Evolutionary conservation across 2,329 filamentous ascomycete species (phyloP).

Genomic region (Cordyceps farinosa): DNA sequence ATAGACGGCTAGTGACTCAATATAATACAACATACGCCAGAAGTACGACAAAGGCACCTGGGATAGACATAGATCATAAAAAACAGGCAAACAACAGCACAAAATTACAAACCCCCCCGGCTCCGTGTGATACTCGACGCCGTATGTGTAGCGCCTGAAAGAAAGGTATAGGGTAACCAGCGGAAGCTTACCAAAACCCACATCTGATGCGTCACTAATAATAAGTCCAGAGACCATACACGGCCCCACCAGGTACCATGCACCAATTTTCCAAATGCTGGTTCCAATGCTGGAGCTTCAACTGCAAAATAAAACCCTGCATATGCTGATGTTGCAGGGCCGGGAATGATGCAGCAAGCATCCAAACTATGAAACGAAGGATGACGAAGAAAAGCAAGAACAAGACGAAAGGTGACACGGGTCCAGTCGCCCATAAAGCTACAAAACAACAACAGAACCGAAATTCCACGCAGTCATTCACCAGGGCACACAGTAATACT

Average conservation of each 20-base stretch:
- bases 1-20: neutral
- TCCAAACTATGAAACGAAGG: neutral
- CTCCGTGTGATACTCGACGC: no score
- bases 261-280: neutral
- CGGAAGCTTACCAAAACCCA: neutral
- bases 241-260: no score
- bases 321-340: neutral
- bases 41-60: neutral
- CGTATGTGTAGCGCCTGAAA: neutral
- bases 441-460: neutral
- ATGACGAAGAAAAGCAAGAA: constrained; percentile 1
- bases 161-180: neutral
- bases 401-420: neutral
- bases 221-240: no score
- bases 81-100: no score
- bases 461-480: neutral
- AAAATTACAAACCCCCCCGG: no score
- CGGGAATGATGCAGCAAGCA: neutral
- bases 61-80: no score
- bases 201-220: neutral
- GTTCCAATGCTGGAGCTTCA: neutral
- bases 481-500: neutral
- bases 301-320: no score
- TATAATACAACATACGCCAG: neutral
- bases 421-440: neutral